Conservation (phyloP, 257 asterid species). For the Orobanche coerulescens region DNA sequence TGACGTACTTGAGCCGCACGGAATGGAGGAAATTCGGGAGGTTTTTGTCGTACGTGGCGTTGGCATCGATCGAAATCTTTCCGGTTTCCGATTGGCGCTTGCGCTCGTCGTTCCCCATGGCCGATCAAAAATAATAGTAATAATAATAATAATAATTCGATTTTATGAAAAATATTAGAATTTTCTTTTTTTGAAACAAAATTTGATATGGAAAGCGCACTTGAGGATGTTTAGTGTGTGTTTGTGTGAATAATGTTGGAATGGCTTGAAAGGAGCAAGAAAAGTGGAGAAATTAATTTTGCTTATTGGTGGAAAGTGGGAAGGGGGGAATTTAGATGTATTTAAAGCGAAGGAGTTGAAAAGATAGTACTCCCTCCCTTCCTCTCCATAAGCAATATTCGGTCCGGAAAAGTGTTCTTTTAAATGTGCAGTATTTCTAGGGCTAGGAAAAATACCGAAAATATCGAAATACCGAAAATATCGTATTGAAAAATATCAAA, state of each 20-base stretch:
- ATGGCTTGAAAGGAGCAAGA: background rate
- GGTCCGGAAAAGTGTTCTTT: too few species aligned
- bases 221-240: background rate
- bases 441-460: too few species aligned
- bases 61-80: constrained; percentile 33
- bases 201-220: too few species aligned
- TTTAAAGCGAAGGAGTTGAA: constrained; percentile 30
- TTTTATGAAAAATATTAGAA: too few species aligned
- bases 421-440: too few species aligned
- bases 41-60: background rate
- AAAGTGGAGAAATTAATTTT: background rate
- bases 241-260: background rate
- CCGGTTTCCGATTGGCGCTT: background rate
- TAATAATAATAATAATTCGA: too few species aligned
- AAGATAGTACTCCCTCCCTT: too few species aligned
- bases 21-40: constrained; percentile 56
- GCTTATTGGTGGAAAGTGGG: constrained; percentile 13
- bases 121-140: background rate
- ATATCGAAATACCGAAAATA: too few species aligned
- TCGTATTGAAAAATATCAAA: too few species aligned
- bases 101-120: constrained; percentile 31
- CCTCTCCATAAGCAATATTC: too few species aligned
- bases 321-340: constrained; percentile 21
- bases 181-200: too few species aligned
- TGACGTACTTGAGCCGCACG: constrained; percentile 50